phyloP scores from a whole-genome alignment of 306 rosid species.

The Corylus avellana region DNA sequence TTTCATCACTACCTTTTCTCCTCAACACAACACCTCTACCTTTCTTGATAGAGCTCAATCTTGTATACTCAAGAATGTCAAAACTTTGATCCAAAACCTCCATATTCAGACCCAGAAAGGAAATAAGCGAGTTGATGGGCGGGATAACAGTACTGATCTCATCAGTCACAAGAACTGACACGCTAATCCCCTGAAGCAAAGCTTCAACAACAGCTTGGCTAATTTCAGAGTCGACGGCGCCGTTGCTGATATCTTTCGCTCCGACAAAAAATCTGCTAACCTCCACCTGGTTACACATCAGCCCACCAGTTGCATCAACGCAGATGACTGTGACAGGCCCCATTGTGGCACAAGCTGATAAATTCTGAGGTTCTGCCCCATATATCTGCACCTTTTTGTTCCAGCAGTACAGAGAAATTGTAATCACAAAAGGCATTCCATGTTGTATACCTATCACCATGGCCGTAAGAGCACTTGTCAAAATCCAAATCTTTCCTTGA shows the following conservation, averaged over 20 bases:
- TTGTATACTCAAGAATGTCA: constrained; percentile 10
- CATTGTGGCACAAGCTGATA: constrained; percentile 60
- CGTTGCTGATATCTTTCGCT: constrained; percentile 33
- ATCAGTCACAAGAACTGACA: constrained; percentile 29
- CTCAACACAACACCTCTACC: constrained; percentile 37
- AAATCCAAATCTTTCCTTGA: constrained; percentile 46
- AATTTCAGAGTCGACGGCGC: constrained; percentile 2
- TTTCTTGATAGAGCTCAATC: constrained; percentile 29
- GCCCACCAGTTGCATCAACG: constrained; percentile 49
- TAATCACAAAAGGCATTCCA: constrained; percentile 52
- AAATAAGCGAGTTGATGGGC: constrained; percentile 17
- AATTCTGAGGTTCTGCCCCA: constrained; percentile 31
- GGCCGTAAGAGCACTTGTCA: constrained; percentile 36
- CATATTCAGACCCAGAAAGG: constrained; percentile 24
- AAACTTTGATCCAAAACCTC: neutral
- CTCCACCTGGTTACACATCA: constrained; percentile 30
- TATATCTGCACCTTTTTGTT: constrained; percentile 24
- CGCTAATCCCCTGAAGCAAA: constrained; percentile 42
- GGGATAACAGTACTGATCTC: constrained; percentile 9
- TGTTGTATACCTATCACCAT: constrained; percentile 55
- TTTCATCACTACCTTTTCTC: constrained; percentile 14
- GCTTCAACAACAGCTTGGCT: constrained; percentile 18
- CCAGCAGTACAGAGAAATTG: constrained; percentile 45
- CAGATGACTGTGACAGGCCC: constrained; percentile 59
- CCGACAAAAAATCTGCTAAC: constrained; percentile 49